phyloP scores from a whole-genome alignment of 1,284 basidiomycete species.

The Porogramme epimiltina region DNA sequence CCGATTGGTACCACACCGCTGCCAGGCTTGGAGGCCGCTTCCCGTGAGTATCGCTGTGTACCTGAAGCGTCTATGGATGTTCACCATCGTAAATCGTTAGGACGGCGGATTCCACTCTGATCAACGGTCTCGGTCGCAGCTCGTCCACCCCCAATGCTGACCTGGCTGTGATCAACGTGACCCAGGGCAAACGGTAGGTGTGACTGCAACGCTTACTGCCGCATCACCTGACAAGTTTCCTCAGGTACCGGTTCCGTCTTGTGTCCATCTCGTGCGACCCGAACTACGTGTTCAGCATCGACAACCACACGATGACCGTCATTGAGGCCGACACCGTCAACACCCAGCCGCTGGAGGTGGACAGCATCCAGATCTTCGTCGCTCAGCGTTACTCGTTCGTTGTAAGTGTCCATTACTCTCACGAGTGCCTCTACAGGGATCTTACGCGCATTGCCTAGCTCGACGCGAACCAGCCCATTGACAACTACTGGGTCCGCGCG shows the following conservation, averaged over 20 bases:
- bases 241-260: conserved; percentile 41
- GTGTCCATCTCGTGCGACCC: conserved; percentile 48
- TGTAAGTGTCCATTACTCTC: conserved; percentile 2
- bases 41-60: conserved; percentile 15
- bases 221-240: background rate
- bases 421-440: no score
- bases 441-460: no score
- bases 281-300: conserved; percentile 35
- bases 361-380: conserved; percentile 37
- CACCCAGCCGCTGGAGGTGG: conserved; percentile 35
- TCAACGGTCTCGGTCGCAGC: conserved; percentile 49
- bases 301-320: conserved; percentile 36
- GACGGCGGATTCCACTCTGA: conserved; percentile 39
- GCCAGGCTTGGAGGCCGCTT: conserved; percentile 20
- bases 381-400: conserved; percentile 38
- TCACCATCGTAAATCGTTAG: conserved; percentile 5
- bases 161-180: conserved; percentile 36
- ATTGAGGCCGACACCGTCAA: conserved; percentile 36
- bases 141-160: conserved; percentile 22
- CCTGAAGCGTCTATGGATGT: background rate
- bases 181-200: conserved; percentile 35
- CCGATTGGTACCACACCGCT: conserved; percentile 29
- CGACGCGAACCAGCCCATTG: conserved; percentile 19
- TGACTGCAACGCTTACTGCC: background rate
- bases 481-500: conserved; percentile 42